phyloP scores from a whole-genome alignment of 768 basidiomycete genomes.

The Lactarius akahatsu region DNA sequence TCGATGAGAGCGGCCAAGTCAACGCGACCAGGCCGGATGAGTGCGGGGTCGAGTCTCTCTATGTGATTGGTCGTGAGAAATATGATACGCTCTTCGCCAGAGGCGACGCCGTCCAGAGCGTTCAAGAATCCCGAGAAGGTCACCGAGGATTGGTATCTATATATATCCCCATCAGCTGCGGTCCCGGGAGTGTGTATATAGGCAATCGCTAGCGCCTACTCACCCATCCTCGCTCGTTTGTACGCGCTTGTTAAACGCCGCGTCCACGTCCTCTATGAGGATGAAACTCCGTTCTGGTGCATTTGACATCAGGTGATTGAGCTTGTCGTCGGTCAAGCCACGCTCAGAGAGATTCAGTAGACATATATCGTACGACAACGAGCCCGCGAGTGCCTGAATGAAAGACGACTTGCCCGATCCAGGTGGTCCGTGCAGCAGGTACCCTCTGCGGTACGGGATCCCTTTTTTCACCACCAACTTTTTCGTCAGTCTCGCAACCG shows the following conservation, averaged over 20 bases:
- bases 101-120: slow-evolving; percentile 95
- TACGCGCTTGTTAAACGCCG: slow-evolving; percentile 91
- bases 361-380: slow-evolving; percentile 92
- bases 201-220: slow-evolving; percentile 32
- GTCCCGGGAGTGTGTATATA: background rate
- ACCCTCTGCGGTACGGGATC: slow-evolving; percentile 95
- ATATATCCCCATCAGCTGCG: slow-evolving; percentile 20
- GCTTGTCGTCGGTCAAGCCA: slow-evolving; percentile 94
- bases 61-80: slow-evolving; percentile 99
- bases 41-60: slow-evolving; percentile 84
- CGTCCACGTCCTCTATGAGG: slow-evolving; percentile 97
- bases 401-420: slow-evolving; percentile 99
- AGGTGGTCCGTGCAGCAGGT: slow-evolving; percentile 92
- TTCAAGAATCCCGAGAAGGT: slow-evolving; percentile 98
- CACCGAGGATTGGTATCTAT: slow-evolving; percentile 88
- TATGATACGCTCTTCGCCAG: slow-evolving; percentile 95
- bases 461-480: slow-evolving; percentile 47
- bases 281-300: slow-evolving; percentile 91
- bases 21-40: slow-evolving; percentile 94
- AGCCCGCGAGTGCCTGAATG: slow-evolving; percentile 95
- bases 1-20: slow-evolving; percentile 82
- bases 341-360: slow-evolving; percentile 94
- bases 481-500: slow-evolving; percentile 3
- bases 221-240: slow-evolving; percentile 93
- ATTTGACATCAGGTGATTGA: slow-evolving; percentile 90